Conservation (phyloP, 1,284 basidiomycete species). For the Ustilago vetiveriae region DNA sequence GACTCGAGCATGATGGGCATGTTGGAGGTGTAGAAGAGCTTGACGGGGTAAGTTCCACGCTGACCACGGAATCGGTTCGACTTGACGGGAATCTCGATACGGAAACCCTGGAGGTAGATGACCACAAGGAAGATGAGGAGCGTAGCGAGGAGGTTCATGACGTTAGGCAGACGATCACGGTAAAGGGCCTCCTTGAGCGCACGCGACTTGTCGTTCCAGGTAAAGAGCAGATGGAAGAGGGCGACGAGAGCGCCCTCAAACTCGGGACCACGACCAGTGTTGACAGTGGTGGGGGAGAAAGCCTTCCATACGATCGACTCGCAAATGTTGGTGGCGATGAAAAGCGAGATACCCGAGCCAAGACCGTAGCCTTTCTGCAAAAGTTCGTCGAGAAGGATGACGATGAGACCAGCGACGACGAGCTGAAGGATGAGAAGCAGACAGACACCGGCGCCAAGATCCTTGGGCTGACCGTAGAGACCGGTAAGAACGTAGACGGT, state of each 20-base stretch:
- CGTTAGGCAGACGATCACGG: conserved; percentile 93
- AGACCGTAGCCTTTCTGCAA: conserved; percentile 99
- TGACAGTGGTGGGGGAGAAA: conserved; percentile 96
- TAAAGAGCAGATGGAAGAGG: conserved; percentile 96
- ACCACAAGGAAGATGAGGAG: conserved; percentile 90
- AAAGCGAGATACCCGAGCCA: conserved; percentile 96
- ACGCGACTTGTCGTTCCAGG: conserved; percentile 97
- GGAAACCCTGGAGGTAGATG: conserved; percentile 98
- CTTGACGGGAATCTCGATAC: conserved; percentile 98
- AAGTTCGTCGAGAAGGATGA: conserved; percentile 97
- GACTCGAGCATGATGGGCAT: conserved; percentile 99
- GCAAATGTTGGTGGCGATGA: conserved; percentile 99
- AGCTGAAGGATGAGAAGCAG: conserved; percentile 93
- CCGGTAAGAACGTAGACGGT: conserved; percentile 98
- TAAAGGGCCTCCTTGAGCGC: conserved; percentile 98
- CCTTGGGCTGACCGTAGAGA: conserved; percentile 91
- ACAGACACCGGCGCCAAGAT: conserved; percentile 95
- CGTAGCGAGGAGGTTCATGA: conserved; percentile 97
- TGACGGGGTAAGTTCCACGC: conserved; percentile 92
- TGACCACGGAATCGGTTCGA: conserved; percentile 94
- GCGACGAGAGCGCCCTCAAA: conserved; percentile 97
- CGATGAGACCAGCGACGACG: conserved; percentile 90
- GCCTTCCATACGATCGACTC: conserved; percentile 99
- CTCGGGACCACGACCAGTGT: conserved; percentile 96
- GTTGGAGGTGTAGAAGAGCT: conserved; percentile 98